Evolutionary conservation across 2,329 filamentous ascomycete genomes (phyloP), one percentile per base, ranked within the genome.

Genomic region (Hirsutella rhossiliensis): DNA sequence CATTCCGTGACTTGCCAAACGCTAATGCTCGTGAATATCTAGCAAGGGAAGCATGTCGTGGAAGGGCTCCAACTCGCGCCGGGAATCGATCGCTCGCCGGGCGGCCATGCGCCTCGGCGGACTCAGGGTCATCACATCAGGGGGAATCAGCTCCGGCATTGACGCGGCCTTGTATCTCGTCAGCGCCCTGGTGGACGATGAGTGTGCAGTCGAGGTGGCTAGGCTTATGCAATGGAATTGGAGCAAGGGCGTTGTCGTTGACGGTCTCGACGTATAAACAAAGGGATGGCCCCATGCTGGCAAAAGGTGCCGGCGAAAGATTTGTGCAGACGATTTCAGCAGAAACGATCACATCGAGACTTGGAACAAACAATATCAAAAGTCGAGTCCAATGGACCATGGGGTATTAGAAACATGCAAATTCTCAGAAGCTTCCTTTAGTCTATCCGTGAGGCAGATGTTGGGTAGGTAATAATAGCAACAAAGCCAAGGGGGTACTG

Each of bases 151-250:
- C 60, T 80, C 83, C 64, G 87, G 87, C 60, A 70, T 94, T 44
- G 87, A 94, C 71, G 87, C 87, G 44, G 73, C 82, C 53, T 68
- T 94, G 67, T 92, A 94, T 69, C 73, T 94, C 60, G 81, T 94
- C 62, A 84, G 82, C 63, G 85, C 87, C 53, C 67, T 94, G 62
- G 85, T 90, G 41, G 84, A 80, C 48, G 79, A 87, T 57, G 84
- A 85, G 43, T 73, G 80, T 47, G 86, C 87, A 50, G 75, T 79
- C 46, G 84, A 90, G 66, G 80, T 86, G 52, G 82, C 84, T 57
- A 76, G 81, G 50, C 55, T 76, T 52, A 79, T 92, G 72, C 84
- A 90, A 68, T 85, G 89, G 72, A 78, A 75, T 58, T 94, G 87
- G 87, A 76, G 77, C 62, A 90, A 89, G 79, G 86, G 86, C 54